phyloP scores from a whole-genome alignment of 257 asterid genomes.

The Henckelia pumila region DNA sequence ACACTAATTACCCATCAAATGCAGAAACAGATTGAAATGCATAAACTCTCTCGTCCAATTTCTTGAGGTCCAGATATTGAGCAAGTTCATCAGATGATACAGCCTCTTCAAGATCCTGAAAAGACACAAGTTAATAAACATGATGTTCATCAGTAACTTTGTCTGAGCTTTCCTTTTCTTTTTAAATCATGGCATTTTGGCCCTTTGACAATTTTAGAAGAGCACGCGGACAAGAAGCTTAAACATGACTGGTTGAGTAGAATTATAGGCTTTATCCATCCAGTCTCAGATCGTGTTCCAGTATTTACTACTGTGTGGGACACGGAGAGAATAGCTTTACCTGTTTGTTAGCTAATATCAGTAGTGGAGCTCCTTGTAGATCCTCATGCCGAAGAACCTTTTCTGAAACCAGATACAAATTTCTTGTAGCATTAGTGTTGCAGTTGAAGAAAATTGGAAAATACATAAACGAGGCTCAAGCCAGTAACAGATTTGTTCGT shows the following conservation, averaged over 20 bases:
- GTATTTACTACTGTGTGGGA: not conserved
- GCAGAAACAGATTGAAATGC: constrained; percentile 69
- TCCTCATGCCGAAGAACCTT: constrained; percentile 87
- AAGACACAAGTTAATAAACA: constrained; percentile 8
- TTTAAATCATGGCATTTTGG: not conserved
- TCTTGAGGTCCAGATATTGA: constrained; percentile 68
- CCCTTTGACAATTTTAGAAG: not conserved
- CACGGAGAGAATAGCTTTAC: constrained; percentile 30
- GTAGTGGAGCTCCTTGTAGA: constrained; percentile 83
- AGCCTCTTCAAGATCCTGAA: constrained; percentile 73
- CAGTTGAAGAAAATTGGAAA: constrained; percentile 1
- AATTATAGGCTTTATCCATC: not conserved
- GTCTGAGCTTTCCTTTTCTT: not conserved
- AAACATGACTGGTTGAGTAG: not conserved
- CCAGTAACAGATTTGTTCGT: not conserved
- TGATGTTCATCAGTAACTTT: not conserved
- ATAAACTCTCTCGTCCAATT: constrained; percentile 62
- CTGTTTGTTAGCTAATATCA: constrained; percentile 82
- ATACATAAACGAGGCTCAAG: not conserved
- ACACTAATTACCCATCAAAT: constrained; percentile 68
- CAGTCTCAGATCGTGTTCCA: not conserved
- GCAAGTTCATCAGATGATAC: constrained; percentile 72
- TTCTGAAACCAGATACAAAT: constrained; percentile 47
- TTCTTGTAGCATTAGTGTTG: constrained; percentile 8
- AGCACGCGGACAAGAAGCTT: constrained; percentile 10